Percentiles rank a stretch among this genome's conserved stretches.
Conservation (phyloP, 768 basidiomycete genomes). For the Boletales sp. region DNA sequence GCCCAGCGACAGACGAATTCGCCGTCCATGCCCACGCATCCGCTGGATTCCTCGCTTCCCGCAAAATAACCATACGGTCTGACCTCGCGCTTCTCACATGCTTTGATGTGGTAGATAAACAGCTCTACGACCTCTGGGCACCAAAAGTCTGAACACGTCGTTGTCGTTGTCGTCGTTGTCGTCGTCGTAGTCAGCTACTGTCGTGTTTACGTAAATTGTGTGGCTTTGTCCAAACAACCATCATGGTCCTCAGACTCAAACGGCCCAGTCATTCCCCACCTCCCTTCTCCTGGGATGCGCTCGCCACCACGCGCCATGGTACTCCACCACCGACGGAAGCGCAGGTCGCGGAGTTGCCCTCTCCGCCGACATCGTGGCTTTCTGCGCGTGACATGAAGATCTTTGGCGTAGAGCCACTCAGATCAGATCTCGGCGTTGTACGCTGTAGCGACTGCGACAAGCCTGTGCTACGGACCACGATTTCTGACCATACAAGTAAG, state of each 20-base stretch:
- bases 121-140: constrained; percentile 76
- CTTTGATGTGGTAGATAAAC: constrained; percentile 73
- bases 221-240: constrained; percentile 5
- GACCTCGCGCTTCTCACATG: constrained; percentile 67
- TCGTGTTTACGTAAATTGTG: constrained; percentile 18
- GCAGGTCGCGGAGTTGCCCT: constrained; percentile 45
- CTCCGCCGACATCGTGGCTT: constrained; percentile 84
- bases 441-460: constrained; percentile 82
- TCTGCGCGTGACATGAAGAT: constrained; percentile 85
- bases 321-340: constrained; percentile 31
- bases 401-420: constrained; percentile 75
- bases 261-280: constrained; percentile 41
- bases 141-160: constrained; percentile 32
- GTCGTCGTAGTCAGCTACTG: background rate
- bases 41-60: constrained; percentile 25
- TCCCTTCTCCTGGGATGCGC: constrained; percentile 63
- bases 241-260: constrained; percentile 44
- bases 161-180: background rate
- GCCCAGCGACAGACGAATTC: constrained; percentile 18
- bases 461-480: constrained; percentile 71
- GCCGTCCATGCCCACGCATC: constrained; percentile 17
- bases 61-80: constrained; percentile 49
- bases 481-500: constrained; percentile 74
- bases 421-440: constrained; percentile 61
- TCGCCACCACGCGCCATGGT: constrained; percentile 25